Percentiles rank a stretch among this genome's conserved stretches.
Conservation (phyloP, 805 yeast species). For the Kregervanrija pseudodelftensis region DNA sequence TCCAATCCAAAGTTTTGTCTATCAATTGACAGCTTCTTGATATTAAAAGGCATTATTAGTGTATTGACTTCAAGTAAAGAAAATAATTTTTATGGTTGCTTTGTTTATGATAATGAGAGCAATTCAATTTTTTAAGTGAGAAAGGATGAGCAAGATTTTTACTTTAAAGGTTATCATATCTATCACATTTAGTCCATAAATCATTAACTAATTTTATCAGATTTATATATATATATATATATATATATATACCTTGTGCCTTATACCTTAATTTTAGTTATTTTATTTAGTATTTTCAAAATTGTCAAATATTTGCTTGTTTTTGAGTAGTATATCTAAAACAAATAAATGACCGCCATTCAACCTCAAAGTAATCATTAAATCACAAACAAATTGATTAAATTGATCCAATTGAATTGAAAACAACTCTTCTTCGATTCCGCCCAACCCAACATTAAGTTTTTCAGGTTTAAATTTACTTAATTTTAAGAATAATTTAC, state of each 20-base stretch:
- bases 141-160: too few species aligned
- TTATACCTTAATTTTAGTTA: constrained; percentile 4
- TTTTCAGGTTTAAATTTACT: constrained; percentile 26
- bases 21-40: constrained; percentile 16
- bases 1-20: constrained; percentile 23
- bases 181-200: too few species aligned
- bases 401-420: constrained; percentile 15
- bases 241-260: not conserved
- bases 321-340: constrained; percentile 49
- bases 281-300: constrained; percentile 27
- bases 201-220: too few species aligned
- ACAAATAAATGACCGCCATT: constrained; percentile 56
- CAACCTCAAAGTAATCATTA: constrained; percentile 35
- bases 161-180: too few species aligned
- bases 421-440: constrained; percentile 30
- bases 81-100: too few species aligned
- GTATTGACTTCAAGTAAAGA: not conserved
- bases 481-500: constrained; percentile 32
- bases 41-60: constrained; percentile 8
- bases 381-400: constrained; percentile 32
- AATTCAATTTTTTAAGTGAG: too few species aligned
- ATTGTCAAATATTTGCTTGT: constrained; percentile 39
- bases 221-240: too few species aligned
- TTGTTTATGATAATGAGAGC: too few species aligned
- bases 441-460: constrained; percentile 15